These are phyloP conservation scores for Aspergillus jensenii DNA, from an alignment of 2,329 filamentous ascomycete genomes.

Conservation along the genomic window DNA sequence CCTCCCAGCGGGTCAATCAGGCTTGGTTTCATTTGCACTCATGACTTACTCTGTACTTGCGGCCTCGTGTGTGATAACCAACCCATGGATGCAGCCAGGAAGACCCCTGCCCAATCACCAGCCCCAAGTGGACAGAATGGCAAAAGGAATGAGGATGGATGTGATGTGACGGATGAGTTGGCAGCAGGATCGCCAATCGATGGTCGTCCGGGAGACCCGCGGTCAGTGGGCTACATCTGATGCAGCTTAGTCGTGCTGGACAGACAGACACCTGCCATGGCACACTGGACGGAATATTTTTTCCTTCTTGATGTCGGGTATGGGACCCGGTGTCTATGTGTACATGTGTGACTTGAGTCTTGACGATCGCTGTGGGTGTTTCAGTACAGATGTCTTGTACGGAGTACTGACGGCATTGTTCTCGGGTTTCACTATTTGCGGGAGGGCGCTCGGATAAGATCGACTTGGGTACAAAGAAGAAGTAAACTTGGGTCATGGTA, in stretches of 20 bases:
- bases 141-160: background rate
- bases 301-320: background rate
- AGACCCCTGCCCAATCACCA: conserved; percentile 11
- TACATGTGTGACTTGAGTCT: background rate
- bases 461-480: background rate
- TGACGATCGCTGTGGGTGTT: background rate
- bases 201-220: conserved; percentile 15
- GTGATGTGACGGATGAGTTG: conserved; percentile 14
- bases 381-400: background rate
- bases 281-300: background rate
- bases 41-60: background rate
- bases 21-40: too few species aligned
- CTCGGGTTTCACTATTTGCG: background rate
- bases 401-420: background rate
- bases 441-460: background rate
- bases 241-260: background rate
- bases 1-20: background rate
- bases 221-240: background rate
- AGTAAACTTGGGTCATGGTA: too few species aligned
- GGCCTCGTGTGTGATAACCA: conserved; percentile 4
- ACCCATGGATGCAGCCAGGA: background rate
- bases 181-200: conserved; percentile 14
- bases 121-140: background rate
- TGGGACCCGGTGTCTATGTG: too few species aligned
- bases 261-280: background rate